Evolutionary conservation across 441 rosid genomes (phyloP), one percentile per base, ranked within the genome.

Genomic region (Eruca vesicaria): DNA sequence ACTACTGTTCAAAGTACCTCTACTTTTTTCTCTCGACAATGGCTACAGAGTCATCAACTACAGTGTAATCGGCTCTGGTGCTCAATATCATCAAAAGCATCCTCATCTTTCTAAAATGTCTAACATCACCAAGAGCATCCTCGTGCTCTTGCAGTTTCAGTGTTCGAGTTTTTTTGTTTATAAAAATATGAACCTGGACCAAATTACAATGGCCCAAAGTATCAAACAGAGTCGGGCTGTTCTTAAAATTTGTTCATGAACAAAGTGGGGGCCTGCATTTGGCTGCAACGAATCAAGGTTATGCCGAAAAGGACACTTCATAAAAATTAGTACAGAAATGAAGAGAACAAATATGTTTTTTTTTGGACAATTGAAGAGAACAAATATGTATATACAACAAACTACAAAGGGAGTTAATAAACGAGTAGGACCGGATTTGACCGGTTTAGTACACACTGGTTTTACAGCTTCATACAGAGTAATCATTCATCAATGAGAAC

Each of bases 401-500:
- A 61, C 66, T 62, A 41, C 63, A 41, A 55, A 41, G 65, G 52
- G 52, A 20, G 67, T 31, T 45, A 15, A 21, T 33, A 38, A 23
- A 7, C 12, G 41, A 69, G 80, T 71, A 71, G 56, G 76, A 71
- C 76, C 33, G 56, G 80, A 69, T 41, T 76, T 69, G 72, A 77
- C 72, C 68, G 68, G 76, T 77, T 70, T 71, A 57, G 80, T 71
- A 77, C 80, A 65, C 63, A 21, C 67, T 71, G 76, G 23, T 76
- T 69, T 61, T 38, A 63, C 63, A 41, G 53, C 69, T 21, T 28
- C n/a, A 63, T 69, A 53, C 74, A 28, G 69, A 76, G 60, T 66
- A 76, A 77, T 70, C 75, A 76, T 76, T 76, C 21, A 70, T 64
- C 53, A 76, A 76, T 63, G 75, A 76, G 71, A 76, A 70, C 80